Percentiles rank a stretch among this genome's conserved stretches.
Conservation (phyloP, 2,329 filamentous ascomycete genomes). For the Westerdykella sp. region DNA sequence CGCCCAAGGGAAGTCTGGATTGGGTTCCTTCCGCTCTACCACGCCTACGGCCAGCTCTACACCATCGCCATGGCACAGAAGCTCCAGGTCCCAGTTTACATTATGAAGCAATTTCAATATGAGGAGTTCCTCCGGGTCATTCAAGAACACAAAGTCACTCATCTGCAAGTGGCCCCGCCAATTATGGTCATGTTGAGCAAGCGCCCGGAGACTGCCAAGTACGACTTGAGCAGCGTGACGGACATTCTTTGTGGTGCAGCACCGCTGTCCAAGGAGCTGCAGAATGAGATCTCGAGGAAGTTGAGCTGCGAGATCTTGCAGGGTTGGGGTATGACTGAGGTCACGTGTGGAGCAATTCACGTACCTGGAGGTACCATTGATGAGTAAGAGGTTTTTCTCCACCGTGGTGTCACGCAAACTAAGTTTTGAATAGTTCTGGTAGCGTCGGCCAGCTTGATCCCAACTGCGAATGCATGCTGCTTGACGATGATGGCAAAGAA, state of each 20-base stretch:
- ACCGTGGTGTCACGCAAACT: background rate
- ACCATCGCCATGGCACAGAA: slow-evolving; percentile 39
- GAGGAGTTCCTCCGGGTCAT: slow-evolving; percentile 36
- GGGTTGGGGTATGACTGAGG: slow-evolving; percentile 41
- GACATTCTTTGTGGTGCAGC: slow-evolving; percentile 40
- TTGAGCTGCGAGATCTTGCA: slow-evolving; percentile 35
- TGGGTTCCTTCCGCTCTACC: slow-evolving; percentile 39
- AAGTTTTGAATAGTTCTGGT: slow-evolving; percentile 22
- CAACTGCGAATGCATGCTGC: slow-evolving; percentile 37
- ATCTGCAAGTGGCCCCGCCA: slow-evolving; percentile 39
- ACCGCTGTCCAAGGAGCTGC: slow-evolving; percentile 39
- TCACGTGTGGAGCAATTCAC: slow-evolving; percentile 37
- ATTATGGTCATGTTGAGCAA: slow-evolving; percentile 43
- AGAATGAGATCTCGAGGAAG: slow-evolving; percentile 34
- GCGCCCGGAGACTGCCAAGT: slow-evolving; percentile 37
- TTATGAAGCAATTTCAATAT: slow-evolving; percentile 40
- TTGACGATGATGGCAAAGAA: slow-evolving; percentile 41
- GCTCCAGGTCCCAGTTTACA: slow-evolving; percentile 41
- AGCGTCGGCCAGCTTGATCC: slow-evolving; percentile 38
- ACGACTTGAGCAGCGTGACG: slow-evolving; percentile 37
- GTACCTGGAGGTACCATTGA: slow-evolving; percentile 32
- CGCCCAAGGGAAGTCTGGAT: slow-evolving; percentile 46
- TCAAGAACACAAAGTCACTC: slow-evolving; percentile 34
- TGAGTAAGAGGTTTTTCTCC: slow-evolving; percentile 17
- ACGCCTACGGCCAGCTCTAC: slow-evolving; percentile 45